Base-by-base conservation (phyloP, 257 asterid species). In the Gentiana dahurica region DNA sequence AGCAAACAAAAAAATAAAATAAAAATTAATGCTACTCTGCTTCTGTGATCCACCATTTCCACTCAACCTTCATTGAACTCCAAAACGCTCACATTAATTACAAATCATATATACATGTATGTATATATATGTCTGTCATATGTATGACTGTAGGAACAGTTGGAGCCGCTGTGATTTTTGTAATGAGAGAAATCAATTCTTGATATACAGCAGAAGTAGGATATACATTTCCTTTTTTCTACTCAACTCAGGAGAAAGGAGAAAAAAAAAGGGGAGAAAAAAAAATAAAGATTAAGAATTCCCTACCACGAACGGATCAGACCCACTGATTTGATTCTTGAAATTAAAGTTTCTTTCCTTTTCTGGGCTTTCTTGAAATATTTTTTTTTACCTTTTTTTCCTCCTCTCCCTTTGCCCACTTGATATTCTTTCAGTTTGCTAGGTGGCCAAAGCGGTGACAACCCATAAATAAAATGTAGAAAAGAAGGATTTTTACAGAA, bases 41-140 rank as follows among this genome's bases (percentile, higher is more conserved):
- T 68, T 73, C 78, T 63, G 57, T 56, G 87, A 65, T 82, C 82
- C 92, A 77, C 84, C 92, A 81, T 86, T 57, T 69, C 79, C 71
- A 76, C 76, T 59, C 71, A 62, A 80, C 73, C 87, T 69, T 85
- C 96, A 79, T 80, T 67, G 85, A 80, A 60, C 80, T 74, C 66
- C 67, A 65, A 70, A 53, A 69, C 62, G 74, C 75, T 65, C 75
- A 63, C 68, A 54, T 72, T 62, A 76, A n/a, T 43, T 13, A 57
- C 11, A 51, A 24, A 48, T 2, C 68, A 57, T 44, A 32, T n/a
- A 56, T 36, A 56, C 76, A 58, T 68, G 66, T 68, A 24, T 38
- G 11, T 33, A 45, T 57, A 38, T 55, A 36, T 11, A 43, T 44
- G 24, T 24, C 24, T 0, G 24, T 24, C 24, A 1, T 24, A 24